Base-by-base conservation (phyloP, 148 eudicot species). In the Linanthus parryae region DNA sequence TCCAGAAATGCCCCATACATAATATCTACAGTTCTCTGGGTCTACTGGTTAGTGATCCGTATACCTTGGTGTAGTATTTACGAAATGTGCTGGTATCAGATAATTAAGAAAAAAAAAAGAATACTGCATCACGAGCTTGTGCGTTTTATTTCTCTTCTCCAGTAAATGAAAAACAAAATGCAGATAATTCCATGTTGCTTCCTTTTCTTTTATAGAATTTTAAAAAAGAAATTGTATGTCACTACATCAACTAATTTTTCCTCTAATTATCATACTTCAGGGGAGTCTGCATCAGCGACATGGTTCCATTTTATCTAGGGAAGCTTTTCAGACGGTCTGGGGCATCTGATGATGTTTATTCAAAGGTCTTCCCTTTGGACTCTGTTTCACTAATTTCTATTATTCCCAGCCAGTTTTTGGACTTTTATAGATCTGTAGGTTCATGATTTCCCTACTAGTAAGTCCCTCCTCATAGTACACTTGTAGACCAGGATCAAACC, bases 281-380 rank as follows among this genome's bases (percentile, higher is more conserved):
- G 91, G 97, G 97, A 60, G 95, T 89, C 54, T 89, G 97, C 62
- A 67, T 89, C 42, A 89, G 97, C 64, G 97, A 89, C 62, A 82
- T 89, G 97, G 54, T 85, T 63, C 97, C 95, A 40, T 90, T 82
- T 70, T 85, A 85, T 65, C 55, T 90, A 5, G 97, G 97, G 44
- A 90, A 69, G 74, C 57, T 90, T 52, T 83, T 90, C 62, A 73
- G 70, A 65, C 77, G 73, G 45, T 75, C 84, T 35, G 85, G 88
- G 39, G 91, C 81, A 48, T 80, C 95, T 40, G 79, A 83, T 65
- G 92, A 90, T 70, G 64, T 85, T 58, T 68, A 64, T 68, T 78
- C 88, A 18, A 90, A 78, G 97, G 97, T 90, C 47, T 66, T 81
- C 65, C 51, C 22, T 28, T 9, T 39, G 15, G 27, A 24, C 51